phyloP scores from a whole-genome alignment of 257 asterid species.

The Gentiana macrophylla region DNA sequence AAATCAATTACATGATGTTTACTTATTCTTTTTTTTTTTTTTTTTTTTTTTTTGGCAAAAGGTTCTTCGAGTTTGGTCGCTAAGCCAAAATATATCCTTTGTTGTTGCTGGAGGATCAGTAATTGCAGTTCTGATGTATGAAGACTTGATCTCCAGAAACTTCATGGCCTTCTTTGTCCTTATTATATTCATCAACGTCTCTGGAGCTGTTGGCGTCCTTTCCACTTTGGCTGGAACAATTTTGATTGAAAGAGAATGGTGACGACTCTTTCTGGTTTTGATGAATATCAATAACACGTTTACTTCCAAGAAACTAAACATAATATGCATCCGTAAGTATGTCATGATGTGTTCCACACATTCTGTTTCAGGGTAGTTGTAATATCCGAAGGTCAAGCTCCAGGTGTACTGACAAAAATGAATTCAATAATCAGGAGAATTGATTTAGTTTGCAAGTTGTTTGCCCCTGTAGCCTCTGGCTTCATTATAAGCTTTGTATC shows the following conservation, averaged over 20 bases:
- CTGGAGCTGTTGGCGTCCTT: slow-evolving; percentile 79
- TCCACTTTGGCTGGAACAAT: slow-evolving; percentile 90
- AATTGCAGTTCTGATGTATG: slow-evolving; percentile 40
- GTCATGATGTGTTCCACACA: too few relatives aligned
- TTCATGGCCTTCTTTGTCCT: slow-evolving; percentile 34
- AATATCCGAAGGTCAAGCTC: slow-evolving; percentile 67
- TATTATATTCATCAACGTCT: slow-evolving; percentile 39
- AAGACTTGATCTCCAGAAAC: slow-evolving; percentile 28
- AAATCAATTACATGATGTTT: too few relatives aligned
- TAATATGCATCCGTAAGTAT: background rate
- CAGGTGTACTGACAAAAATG: slow-evolving; percentile 51
- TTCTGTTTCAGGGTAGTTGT: slow-evolving; percentile 70
- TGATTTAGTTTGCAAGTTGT: slow-evolving; percentile 61
- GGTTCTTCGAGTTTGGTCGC: slow-evolving; percentile 64
- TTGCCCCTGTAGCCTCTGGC: slow-evolving; percentile 74
- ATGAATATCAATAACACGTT: background rate
- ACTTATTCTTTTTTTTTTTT: too few relatives aligned
- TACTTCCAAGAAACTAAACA: background rate
- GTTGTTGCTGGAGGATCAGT: slow-evolving; percentile 78
- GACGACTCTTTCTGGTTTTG: slow-evolving; percentile 2
- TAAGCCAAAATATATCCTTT: slow-evolving; percentile 66
- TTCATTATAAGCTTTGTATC: slow-evolving; percentile 80
- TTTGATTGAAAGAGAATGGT: slow-evolving; percentile 95
- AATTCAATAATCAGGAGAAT: slow-evolving; percentile 76
- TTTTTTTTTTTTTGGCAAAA: slow-evolving; percentile 11